phyloP scores from a whole-genome alignment of 129 eudicot genomes.

The Escallonia herrerae region DNA sequence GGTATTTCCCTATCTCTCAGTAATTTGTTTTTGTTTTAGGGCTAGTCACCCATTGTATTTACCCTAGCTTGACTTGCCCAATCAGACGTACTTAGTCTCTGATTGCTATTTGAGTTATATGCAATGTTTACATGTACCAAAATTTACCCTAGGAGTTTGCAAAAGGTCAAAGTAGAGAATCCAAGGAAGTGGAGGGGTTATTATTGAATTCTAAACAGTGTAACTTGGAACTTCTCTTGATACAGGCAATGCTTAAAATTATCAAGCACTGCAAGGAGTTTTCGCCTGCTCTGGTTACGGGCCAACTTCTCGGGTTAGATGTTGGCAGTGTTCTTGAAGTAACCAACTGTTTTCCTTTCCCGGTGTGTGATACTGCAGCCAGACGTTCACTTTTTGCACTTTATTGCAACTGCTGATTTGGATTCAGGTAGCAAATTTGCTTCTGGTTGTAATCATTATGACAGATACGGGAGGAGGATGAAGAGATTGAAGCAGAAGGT shows the following conservation, averaged over 20 bases:
- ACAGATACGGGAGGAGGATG: slow-evolving; percentile 89
- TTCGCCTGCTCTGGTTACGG: slow-evolving; percentile 85
- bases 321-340: slow-evolving; percentile 99
- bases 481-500: slow-evolving; percentile 97
- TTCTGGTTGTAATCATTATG: not conserved
- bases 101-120: not conserved
- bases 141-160: not conserved
- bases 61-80: not conserved
- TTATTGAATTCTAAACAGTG: not conserved
- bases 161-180: not conserved
- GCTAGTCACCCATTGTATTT: not conserved
- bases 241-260: slow-evolving; percentile 86
- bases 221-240: not conserved
- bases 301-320: slow-evolving; percentile 94
- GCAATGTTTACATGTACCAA: no score
- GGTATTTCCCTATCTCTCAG: slow-evolving; percentile 29
- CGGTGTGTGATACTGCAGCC: slow-evolving; percentile 41
- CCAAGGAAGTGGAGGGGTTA: not conserved
- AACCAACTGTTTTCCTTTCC: slow-evolving; percentile 96
- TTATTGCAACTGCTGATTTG: not conserved
- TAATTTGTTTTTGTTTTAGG: not conserved
- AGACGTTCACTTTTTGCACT: not conserved
- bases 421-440: not conserved
- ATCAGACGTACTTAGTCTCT: not conserved
- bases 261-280: slow-evolving; percentile 96